Base-by-base conservation (phyloP, 441 rosid species). In the Euphorbia celastroides region DNA sequence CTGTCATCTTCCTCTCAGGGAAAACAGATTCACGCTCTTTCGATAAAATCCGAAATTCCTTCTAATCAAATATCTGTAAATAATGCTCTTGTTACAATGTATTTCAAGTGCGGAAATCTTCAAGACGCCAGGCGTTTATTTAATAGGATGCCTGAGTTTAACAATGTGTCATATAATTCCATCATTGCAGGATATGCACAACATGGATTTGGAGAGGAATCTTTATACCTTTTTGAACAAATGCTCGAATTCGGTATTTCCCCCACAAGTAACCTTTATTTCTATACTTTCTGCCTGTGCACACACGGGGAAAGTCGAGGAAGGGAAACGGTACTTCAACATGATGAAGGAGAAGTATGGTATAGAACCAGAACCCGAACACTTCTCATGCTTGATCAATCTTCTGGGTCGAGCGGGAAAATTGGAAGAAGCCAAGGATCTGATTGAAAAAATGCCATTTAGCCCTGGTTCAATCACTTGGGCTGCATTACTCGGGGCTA, bases 311-410 rank as follows among this genome's bases (percentile, higher is more conserved):
- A 84, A 79, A 77, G 84, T 90, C 52, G 78, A 72, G 2, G 86
- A 83, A 73, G 96, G 94, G 22, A 77, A 69, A 68, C 79, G 62
- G 64, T 87, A 81, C 66, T 90, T 93, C 72, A 73, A 77, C 58
- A 71, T 84, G 71, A 93, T 90, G 96, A 81, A 74, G 69, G 84
- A 84, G 55, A 79, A 63, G 51, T 90, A 86, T 69, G 82, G 79
- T 62, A 82, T 90, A n/a, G 86, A 88, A 71, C 93, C 96, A 72
- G 93, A 90, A 73, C 81, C 77, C 34, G 94, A 90, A 72, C 98
- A 93, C 72, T 93, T 84, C 79, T 81, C 96, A 9, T 88, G 97
- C 77, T 87, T 93, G 94, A 83, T 88, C 13, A 96, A 88, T 86
- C 82, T 90, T 63, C 62, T 93, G 42, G 88, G 94, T 46, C 80